phyloP scores from a whole-genome alignment of 345 rosid species.

The Clarkia xantiana region DNA sequence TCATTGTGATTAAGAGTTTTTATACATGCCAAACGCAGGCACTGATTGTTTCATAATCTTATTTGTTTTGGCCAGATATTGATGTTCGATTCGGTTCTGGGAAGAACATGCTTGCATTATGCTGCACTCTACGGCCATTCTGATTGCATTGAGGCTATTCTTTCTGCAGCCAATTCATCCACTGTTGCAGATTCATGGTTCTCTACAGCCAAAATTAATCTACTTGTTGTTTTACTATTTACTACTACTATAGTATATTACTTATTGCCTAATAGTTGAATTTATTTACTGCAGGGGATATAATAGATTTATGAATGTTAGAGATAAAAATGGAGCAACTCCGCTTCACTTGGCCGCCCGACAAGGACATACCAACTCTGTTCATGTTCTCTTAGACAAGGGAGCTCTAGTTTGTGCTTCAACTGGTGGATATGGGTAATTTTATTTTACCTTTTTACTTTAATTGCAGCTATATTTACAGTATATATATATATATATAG shows the following conservation, averaged over 20 bases:
- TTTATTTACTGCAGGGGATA: constrained; percentile 48
- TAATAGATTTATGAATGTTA: constrained; percentile 75
- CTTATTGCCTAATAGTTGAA: neutral
- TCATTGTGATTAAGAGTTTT: neutral
- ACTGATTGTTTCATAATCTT: constrained; percentile 6
- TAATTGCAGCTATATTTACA: neutral
- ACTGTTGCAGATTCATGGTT: constrained; percentile 81
- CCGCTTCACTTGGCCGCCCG: constrained; percentile 92
- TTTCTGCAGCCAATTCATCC: constrained; percentile 67
- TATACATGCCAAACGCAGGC: too few relatives aligned
- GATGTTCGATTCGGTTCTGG: constrained; percentile 74
- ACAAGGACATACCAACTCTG: constrained; percentile 72
- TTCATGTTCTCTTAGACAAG: constrained; percentile 59
- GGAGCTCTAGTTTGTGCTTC: constrained; percentile 95
- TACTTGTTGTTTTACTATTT: neutral
- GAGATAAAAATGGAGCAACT: constrained; percentile 87
- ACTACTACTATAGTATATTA: neutral
- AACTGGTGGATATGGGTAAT: constrained; percentile 85
- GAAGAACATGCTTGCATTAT: constrained; percentile 90
- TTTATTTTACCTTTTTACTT: neutral
- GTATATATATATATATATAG: too few relatives aligned
- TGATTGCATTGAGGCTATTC: constrained; percentile 70
- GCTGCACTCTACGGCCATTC: constrained; percentile 85
- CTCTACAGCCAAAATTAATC: constrained; percentile 1
- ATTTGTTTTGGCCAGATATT: constrained; percentile 41